Evolutionary conservation across 257 asterid genomes (phyloP).

Genomic region (Lavandula angustifolia): DNA sequence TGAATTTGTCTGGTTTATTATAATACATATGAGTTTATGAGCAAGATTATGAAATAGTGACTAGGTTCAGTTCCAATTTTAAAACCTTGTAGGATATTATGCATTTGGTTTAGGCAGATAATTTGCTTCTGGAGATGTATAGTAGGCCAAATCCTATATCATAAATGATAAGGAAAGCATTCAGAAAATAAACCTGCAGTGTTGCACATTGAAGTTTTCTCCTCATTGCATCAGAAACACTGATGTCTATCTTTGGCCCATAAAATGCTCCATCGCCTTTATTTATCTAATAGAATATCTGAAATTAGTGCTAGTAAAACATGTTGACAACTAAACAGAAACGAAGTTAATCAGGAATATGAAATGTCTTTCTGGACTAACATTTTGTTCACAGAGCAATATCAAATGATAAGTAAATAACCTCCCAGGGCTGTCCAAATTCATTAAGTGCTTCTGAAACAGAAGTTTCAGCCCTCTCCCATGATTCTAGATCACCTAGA

Average conservation of each 20-base stretch:
- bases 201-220: conserved; percentile 98
- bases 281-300: conserved; percentile 55
- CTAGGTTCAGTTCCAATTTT: no score
- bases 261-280: conserved; percentile 98
- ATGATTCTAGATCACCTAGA: conserved; percentile 76
- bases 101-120: no score
- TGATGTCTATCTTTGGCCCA: conserved; percentile 93
- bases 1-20: no score
- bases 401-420: conserved; percentile 35
- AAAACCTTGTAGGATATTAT: no score
- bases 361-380: conserved; percentile 4
- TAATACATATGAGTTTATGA: no score
- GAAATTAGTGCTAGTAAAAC: conserved; percentile 33
- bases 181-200: conserved; percentile 61
- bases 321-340: conserved; percentile 15
- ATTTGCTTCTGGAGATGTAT: no score
- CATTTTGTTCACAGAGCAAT: not conserved
- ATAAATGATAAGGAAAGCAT: no score
- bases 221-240: conserved; percentile 91
- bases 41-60: no score
- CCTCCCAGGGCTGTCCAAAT: conserved; percentile 97
- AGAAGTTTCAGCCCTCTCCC: conserved; percentile 93
- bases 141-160: no score
- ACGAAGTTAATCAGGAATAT: conserved; percentile 18
- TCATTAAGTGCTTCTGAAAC: conserved; percentile 86